Evolutionary conservation across 164 flowering plant genomes (phyloP).

Genomic region (Warburgia ugandensis): DNA sequence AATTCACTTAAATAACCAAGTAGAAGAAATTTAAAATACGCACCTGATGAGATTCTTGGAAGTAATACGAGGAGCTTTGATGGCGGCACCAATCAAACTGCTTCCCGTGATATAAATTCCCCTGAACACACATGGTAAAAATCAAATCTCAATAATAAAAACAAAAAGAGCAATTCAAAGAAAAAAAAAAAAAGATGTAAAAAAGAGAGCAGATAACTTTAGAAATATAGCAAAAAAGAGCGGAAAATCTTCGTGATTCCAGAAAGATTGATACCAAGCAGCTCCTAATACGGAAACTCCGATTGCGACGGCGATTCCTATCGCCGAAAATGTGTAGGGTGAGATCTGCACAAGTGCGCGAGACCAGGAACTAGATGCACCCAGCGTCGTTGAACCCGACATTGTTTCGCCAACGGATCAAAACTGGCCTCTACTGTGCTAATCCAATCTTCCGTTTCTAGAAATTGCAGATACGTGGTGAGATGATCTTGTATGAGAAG

Average conservation of each 20-base stretch:
- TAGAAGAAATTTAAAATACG: not conserved
- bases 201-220: not conserved
- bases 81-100: constrained; percentile 97
- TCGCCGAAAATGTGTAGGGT: constrained; percentile 85
- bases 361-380: too few species aligned
- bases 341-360: constrained; percentile 76
- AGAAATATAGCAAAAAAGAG: too few species aligned
- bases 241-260: too few species aligned
- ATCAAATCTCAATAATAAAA: not conserved
- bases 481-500: too few species aligned
- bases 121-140: constrained; percentile 31
- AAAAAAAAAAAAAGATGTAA: not conserved
- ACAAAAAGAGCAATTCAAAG: not conserved
- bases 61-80: constrained; percentile 94
- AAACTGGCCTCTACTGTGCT: too few species aligned
- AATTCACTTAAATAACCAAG: not conserved
- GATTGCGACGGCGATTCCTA: constrained; percentile 89
- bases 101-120: constrained; percentile 96
- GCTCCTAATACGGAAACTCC: constrained; percentile 98
- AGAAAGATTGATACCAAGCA: constrained; percentile 74
- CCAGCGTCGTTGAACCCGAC: too few species aligned
- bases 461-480: too few species aligned
- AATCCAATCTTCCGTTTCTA: too few species aligned
- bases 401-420: too few species aligned
- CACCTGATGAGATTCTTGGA: constrained; percentile 94